Evolutionary conservation across 2,329 filamentous ascomycete genomes (phyloP), one percentile per base, ranked within the genome.

Genomic region (Aspergillus amoenus): DNA sequence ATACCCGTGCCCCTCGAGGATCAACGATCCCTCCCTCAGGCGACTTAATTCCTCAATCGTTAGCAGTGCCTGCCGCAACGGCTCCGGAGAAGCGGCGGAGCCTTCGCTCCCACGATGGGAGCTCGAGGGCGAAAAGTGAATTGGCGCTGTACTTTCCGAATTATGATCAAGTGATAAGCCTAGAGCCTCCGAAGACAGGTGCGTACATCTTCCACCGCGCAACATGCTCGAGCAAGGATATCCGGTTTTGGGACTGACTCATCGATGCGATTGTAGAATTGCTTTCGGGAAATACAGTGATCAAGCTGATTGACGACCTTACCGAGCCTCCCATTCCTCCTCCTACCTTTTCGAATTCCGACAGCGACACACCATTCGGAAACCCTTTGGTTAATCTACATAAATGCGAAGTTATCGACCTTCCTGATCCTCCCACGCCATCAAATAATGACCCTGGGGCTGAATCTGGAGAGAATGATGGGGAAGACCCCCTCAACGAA

Each of bases 141-240:
- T 82, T 97, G 60, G 88, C 92, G 39, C 84, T 86, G 47, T 97
- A 96, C 76, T 97, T 97, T 70, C 87, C 90, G 52, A 93, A 95
- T 69, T 97, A 96, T 74, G 93, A 97, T 75, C 91, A 96, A 71
- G 85, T 97, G 64, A 91, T 97, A 76, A 92, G 90, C 61, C 90
- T 95, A 70, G 88, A 91, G 61, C 85, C 87, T 40, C 88, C 88
- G 66, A 88, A 93, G 75, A 81, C 88, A 66, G 88, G 92, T 93
- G 82, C 58, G 68, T 45, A 17, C 4, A 34, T 37, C 30, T 34
- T 32, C 11, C 13, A 37, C 13, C 8, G 12, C 18, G 15, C n/a
- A n/a, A n/a, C 34, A 37, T 37, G 12, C 15, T n/a, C 34, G n/a
- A 37, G 13, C 13, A n/a, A 5, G 17, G 15, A 41, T n/a, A 21